Evolutionary conservation across 2,329 filamentous ascomycete genomes (phyloP), one percentile per base, ranked within the genome.

Genomic region (Xylariaceae sp.): DNA sequence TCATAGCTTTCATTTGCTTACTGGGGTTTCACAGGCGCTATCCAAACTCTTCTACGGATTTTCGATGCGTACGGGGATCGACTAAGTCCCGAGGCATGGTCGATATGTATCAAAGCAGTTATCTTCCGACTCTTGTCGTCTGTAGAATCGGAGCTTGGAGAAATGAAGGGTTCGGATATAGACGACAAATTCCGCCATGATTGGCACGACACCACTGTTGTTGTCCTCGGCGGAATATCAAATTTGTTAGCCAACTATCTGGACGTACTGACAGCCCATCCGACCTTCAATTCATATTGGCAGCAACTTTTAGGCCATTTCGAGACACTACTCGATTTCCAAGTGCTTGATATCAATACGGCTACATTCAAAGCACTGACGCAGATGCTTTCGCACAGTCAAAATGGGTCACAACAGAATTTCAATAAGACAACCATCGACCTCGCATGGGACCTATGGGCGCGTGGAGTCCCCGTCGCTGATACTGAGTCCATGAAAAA

Each of bases 31-130:
- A 62, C 65, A 78, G 83, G 83, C 55, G 90, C 92, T 1, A 89
- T 97, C 18, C 93, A 97, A 68, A 97, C 93, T 0, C 75, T 97
- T 3, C 79, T 97, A 50, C 83, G 91, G 42, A 96, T 97, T 17
- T 91, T 97, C 57, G 91, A 96, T 67, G 91, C 90, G 1, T 95
- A 95, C 57, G 90, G 90, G 11, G 88, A 92, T 59, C 86, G 88
- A 48, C 76, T 97, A 5, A 86, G 81, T 39, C 79, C 89, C 0
- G 83, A 88, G 63, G 86, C 89, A 0, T 97, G 91, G 92, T 86
- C 87, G 44, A 79, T 93, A 28, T 94, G 91, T 61, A 81, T 96
- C 50, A 86, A 88, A 54, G 84, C 82, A 6, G 88, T 97, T 6
- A 78, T 96, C 2, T 92, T 96, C 69, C 83, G 82, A 53, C 83